phyloP scores from a whole-genome alignment of 2,329 filamentous ascomycete genomes.

The Talaromyces sp. region DNA sequence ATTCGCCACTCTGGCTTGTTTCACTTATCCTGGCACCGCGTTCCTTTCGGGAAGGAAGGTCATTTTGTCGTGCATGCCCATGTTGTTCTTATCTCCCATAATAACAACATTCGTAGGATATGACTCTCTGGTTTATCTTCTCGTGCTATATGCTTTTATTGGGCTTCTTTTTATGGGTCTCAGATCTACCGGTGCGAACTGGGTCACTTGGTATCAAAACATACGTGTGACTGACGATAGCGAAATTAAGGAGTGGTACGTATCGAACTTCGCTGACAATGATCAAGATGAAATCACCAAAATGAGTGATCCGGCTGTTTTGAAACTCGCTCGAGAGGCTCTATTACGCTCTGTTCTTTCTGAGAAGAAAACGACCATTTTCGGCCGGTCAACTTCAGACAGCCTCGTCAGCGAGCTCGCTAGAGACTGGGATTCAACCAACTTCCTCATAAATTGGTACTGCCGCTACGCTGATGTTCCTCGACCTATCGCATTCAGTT shows the following conservation, averaged over 20 bases:
- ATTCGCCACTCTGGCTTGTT: slow-evolving; percentile 49
- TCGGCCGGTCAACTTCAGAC: slow-evolving; percentile 39
- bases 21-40: slow-evolving; percentile 49
- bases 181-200: slow-evolving; percentile 50
- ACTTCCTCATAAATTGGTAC: slow-evolving; percentile 52
- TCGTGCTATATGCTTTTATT: slow-evolving; percentile 50
- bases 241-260: slow-evolving; percentile 36
- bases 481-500: slow-evolving; percentile 49
- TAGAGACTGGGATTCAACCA: slow-evolving; percentile 46
- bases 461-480: slow-evolving; percentile 43
- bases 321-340: slow-evolving; percentile 42
- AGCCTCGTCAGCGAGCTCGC: slow-evolving; percentile 46
- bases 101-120: slow-evolving; percentile 49
- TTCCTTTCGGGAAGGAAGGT: slow-evolving; percentile 53
- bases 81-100: slow-evolving; percentile 52
- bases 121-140: slow-evolving; percentile 53
- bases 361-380: slow-evolving; percentile 40
- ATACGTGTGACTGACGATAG: slow-evolving; percentile 34
- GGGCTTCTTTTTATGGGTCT: slow-evolving; percentile 47
- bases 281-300: slow-evolving; percentile 36
- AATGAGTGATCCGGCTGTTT: slow-evolving; percentile 44
- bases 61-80: slow-evolving; percentile 51
- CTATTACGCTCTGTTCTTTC: slow-evolving; percentile 41
- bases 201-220: slow-evolving; percentile 51
- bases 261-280: slow-evolving; percentile 26